These are phyloP conservation scores for Tillandsia fasciculata DNA, from an alignment of 176 grass and related monocot genomes.

Conservation along the genomic window DNA sequence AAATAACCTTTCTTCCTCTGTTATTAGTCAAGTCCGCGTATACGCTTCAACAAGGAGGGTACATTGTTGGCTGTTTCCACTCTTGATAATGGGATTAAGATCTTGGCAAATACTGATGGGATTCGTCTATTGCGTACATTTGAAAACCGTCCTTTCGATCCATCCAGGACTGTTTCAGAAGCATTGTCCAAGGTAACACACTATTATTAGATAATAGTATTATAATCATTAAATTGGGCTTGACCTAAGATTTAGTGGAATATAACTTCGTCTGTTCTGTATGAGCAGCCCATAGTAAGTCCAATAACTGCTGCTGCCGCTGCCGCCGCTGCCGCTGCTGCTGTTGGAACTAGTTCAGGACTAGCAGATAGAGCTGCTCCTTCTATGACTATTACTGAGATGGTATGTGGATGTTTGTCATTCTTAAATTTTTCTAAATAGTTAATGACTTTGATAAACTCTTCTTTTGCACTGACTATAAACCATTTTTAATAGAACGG, in stretches of 20 bases:
- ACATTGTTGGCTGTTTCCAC: slow-evolving; percentile 85
- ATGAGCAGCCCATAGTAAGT: slow-evolving; percentile 73
- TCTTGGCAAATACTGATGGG: slow-evolving; percentile 88
- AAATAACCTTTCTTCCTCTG: slow-evolving; percentile 15
- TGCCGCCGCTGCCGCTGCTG: slow-evolving; percentile 26
- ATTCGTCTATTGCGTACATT: slow-evolving; percentile 62
- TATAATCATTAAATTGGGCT: not conserved
- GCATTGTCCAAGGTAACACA: slow-evolving; percentile 60
- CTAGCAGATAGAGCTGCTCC: slow-evolving; percentile 34
- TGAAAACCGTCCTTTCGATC: slow-evolving; percentile 90
- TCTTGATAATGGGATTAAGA: slow-evolving; percentile 87
- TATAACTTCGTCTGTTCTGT: slow-evolving; percentile 2
- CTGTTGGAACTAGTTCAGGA: slow-evolving; percentile 56
- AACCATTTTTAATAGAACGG: slow-evolving; percentile 55
- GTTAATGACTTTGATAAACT: not conserved
- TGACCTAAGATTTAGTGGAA: not conserved
- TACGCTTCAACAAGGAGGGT: slow-evolving; percentile 96
- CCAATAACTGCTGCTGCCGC: slow-evolving; percentile 56
- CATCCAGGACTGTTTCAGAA: slow-evolving; percentile 68
- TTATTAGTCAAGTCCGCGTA: slow-evolving; percentile 68
- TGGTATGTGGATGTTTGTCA: slow-evolving; percentile 37
- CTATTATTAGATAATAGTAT: not conserved
- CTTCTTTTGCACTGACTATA: slow-evolving; percentile 3
- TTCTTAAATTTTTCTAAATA: slow-evolving; percentile 1
- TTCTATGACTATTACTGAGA: slow-evolving; percentile 48